Evolutionary conservation across 768 basidiomycete genomes (phyloP).

Genomic region (Termitomyces sp.): DNA sequence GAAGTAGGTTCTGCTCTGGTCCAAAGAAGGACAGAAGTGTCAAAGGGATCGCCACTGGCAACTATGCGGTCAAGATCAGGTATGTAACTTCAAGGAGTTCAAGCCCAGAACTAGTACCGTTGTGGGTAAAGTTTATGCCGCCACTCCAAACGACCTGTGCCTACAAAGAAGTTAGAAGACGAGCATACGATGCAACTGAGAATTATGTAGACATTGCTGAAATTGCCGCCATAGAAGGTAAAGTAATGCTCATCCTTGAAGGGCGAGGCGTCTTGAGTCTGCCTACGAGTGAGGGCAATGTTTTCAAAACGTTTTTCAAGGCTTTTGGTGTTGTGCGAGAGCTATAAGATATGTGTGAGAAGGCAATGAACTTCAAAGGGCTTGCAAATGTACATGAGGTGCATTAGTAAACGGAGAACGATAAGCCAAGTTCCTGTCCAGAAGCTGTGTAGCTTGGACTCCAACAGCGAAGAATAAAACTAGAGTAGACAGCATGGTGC

Average conservation of each 20-base stretch:
- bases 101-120: neutral
- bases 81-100: neutral
- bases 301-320: conserved; percentile 1
- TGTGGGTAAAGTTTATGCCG: neutral
- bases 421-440: no score
- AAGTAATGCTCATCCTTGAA: conserved; percentile 1
- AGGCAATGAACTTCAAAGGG: neutral
- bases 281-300: neutral
- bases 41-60: neutral
- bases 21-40: conserved; percentile 25
- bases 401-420: no score
- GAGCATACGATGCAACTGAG: neutral
- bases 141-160: neutral
- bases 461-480: no score
- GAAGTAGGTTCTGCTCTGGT: conserved; percentile 42
- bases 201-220: conserved; percentile 22
- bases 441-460: no score
- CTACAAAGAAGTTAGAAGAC: neutral
- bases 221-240: conserved; percentile 8
- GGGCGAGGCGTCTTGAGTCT: conserved; percentile 1
- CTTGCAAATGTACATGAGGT: no score
- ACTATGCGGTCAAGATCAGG: neutral
- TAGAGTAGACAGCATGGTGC: no score
- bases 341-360: neutral
- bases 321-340: neutral